Evolutionary conservation across 2,329 filamentous ascomycete species (phyloP).

Genomic region (Magnaporthiopsis rhizophila): DNA sequence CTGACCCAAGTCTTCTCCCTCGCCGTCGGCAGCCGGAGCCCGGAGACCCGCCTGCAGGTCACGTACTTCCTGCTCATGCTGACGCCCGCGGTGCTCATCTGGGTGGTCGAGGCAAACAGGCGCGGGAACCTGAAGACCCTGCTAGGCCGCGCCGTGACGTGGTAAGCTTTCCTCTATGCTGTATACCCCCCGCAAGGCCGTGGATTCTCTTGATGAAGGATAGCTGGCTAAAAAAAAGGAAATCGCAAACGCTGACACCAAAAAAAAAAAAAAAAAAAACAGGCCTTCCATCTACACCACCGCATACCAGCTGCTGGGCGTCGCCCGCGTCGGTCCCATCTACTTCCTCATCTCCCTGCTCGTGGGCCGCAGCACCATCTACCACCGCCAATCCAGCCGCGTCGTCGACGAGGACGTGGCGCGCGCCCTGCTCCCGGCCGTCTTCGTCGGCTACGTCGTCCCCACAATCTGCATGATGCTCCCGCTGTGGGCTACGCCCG

Average conservation of each 20-base stretch:
- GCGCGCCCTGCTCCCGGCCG: slow-evolving; percentile 8
- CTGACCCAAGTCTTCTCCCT: slow-evolving; percentile 9
- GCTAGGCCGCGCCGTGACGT: not conserved
- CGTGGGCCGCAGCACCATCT: not conserved
- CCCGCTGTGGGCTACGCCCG: slow-evolving; percentile 2
- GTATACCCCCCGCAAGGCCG: too few relatives aligned
- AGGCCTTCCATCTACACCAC: slow-evolving; percentile 2
- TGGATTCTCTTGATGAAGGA: too few relatives aligned
- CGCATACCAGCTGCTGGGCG: not conserved
- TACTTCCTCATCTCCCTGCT: slow-evolving; percentile 9
- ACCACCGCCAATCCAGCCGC: slow-evolving; percentile 7
- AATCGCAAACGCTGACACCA: too few relatives aligned
- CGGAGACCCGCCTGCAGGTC: slow-evolving; percentile 5
- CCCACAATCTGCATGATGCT: slow-evolving; percentile 13
- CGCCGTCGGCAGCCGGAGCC: slow-evolving; percentile 8
- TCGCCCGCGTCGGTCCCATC: slow-evolving; percentile 2
- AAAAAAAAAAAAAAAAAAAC: too few relatives aligned
- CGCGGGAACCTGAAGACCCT: slow-evolving; percentile 7
- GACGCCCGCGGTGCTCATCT: slow-evolving; percentile 9
- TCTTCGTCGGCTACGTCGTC: slow-evolving; percentile 11
- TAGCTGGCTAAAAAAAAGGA: too few relatives aligned
- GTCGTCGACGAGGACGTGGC: slow-evolving; percentile 3
- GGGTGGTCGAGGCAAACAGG: slow-evolving; percentile 12
- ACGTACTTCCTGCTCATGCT: slow-evolving; percentile 9
- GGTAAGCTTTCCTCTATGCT: not conserved